Evolutionary conservation across 805 yeast genomes (phyloP), one percentile per base, ranked within the genome.

Genomic region (Lachancea waltii): DNA sequence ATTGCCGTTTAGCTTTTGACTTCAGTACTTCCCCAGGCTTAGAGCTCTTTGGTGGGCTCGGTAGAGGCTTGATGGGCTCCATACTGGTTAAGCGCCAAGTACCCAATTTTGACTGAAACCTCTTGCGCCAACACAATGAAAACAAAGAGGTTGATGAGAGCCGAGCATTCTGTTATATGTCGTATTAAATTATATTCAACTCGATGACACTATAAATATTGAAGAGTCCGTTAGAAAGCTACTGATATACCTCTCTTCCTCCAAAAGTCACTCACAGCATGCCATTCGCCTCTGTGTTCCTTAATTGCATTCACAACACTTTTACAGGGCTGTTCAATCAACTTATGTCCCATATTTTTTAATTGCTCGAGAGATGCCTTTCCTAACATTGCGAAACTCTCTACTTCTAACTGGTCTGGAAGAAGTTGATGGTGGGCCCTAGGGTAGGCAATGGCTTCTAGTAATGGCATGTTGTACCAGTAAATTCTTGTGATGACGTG

Each of bases 221-320:
- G n/a, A 10, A 26, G 30, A 13, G 30, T 14, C 7, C 30, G 8
- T 26, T 23, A 56, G 25, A 46, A 50, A 10, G 47, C 53, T 6
- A 48, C 48, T 3, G 62, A 51, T 2, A 57, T 37, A 6, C 94
- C 95, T 33, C 81, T 63, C 56, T 89, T 89, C 41, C 97, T 68
- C 95, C 97, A 90, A 57, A 63, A 85, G 58, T 90, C 97, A 49
- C 86, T 70, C 8, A 87, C 95, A 1, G 95, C 96, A 37, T 77
- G 74, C 64, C 81, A 60, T 34, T 36, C 72, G 58, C 42, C 65
- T 48, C 33, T 54, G 54, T 28, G 59, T 42, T 67, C 48, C 33
- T 64, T 57, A 13, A 79, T 70, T 0, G 73, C 83, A 50, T 75
- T 73, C 77, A 79, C 69, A 1, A 79, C 79, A 3, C 79, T 68